These are phyloP conservation scores for Ophiostoma quercus DNA, from an alignment of 2,329 filamentous ascomycete genomes.

Conservation along the genomic window DNA sequence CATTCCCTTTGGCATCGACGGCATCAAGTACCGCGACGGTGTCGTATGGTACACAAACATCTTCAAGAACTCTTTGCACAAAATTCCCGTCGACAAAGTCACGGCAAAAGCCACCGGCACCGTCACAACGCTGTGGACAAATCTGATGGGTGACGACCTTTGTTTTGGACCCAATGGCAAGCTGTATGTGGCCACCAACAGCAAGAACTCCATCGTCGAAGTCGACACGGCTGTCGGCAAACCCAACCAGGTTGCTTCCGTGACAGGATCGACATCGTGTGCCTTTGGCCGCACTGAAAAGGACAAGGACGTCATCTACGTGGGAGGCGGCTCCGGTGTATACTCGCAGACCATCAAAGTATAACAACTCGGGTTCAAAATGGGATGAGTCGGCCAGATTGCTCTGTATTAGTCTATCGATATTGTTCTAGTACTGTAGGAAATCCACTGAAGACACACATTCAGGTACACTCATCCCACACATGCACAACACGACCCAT, in stretches of 20 bases:
- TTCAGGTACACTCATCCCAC: neutral
- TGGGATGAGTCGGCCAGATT: neutral
- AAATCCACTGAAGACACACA: neutral
- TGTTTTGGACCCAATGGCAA: neutral
- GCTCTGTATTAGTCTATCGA: neutral
- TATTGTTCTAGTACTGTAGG: neutral
- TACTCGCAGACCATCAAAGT: conserved; percentile 23
- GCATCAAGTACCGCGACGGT: conserved; percentile 26
- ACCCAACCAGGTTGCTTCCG: conserved; percentile 17
- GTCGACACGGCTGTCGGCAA: neutral
- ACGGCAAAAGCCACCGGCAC: neutral
- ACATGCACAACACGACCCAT: neutral
- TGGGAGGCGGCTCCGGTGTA: conserved; percentile 31
- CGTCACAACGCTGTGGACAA: neutral
- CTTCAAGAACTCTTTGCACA: neutral
- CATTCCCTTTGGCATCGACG: conserved; percentile 1
- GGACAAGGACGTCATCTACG: conserved; percentile 33
- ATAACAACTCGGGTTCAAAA: neutral
- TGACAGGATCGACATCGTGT: conserved; percentile 33
- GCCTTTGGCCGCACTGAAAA: conserved; percentile 32
- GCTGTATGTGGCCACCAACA: neutral
- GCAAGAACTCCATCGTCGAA: neutral
- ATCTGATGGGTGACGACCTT: neutral
- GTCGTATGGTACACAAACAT: neutral
- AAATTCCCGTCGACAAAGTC: neutral